Conservation (phyloP, 768 basidiomycete genomes). For the Serendipita sp. region DNA sequence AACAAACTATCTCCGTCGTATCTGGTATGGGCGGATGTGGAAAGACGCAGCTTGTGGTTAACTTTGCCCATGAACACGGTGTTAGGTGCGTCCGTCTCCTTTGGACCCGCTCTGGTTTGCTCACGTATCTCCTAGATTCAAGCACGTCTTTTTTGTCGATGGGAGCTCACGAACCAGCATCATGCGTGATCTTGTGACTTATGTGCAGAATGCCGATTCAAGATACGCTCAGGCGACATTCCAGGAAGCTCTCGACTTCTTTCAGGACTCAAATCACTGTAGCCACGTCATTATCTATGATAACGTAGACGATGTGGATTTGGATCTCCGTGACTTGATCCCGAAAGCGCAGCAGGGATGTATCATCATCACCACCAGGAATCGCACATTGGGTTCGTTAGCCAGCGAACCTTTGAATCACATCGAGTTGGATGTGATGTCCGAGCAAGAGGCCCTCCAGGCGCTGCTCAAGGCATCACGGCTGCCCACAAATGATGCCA, state of each 20-base stretch:
- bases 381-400: not conserved
- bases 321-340: not conserved
- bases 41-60: not conserved
- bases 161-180: not conserved
- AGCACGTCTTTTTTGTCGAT: not conserved
- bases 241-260: not conserved
- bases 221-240: not conserved
- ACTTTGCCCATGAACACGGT: not conserved
- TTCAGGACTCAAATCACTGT: not conserved
- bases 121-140: not conserved
- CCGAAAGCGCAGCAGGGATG: not conserved
- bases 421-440: slow-evolving; percentile 2
- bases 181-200: not conserved
- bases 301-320: not conserved
- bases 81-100: not conserved
- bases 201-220: not conserved
- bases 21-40: not conserved
- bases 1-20: not conserved
- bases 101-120: not conserved
- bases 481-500: not conserved
- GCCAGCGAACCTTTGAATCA: not conserved
- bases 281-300: not conserved
- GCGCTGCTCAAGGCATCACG: not conserved
- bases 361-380: not conserved
- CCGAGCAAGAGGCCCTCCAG: not conserved